A percentile compares a stretch with the other conserved stretches of the same genome.
phyloP scores from a whole-genome alignment of 371 early-diverging fungal genomes.

The Dinochytrium kinnereticum region DNA sequence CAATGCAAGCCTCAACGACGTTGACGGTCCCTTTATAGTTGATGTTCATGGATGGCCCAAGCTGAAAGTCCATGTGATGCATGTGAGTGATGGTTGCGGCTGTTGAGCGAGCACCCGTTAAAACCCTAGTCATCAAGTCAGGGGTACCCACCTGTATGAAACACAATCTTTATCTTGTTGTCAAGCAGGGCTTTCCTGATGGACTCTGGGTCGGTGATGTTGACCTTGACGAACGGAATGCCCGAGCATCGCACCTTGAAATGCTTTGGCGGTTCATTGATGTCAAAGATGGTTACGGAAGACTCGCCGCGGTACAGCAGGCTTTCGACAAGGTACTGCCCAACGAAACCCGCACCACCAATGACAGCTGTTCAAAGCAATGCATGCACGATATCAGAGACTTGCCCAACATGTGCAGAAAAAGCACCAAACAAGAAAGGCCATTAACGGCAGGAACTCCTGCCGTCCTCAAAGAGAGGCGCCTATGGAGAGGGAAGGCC shows the following conservation, averaged over 20 bases:
- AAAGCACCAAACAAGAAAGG: too few relatives aligned
- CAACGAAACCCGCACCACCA: slow-evolving; percentile 5
- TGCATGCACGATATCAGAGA: neutral
- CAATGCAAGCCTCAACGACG: slow-evolving; percentile 5
- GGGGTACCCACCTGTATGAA: slow-evolving; percentile 2
- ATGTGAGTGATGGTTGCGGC: slow-evolving; percentile 1
- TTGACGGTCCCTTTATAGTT: slow-evolving; percentile 4
- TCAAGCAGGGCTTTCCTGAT: neutral
- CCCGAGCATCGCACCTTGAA: neutral
- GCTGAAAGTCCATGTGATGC: slow-evolving; percentile 1
- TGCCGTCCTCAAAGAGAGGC: too few relatives aligned
- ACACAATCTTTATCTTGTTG: slow-evolving; percentile 4
- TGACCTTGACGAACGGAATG: neutral
- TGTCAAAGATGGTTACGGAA: neutral
- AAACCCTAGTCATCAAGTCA: neutral
- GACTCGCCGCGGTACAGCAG: neutral
- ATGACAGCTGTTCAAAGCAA: neutral
- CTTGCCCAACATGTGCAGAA: too few relatives aligned
- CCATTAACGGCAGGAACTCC: too few relatives aligned
- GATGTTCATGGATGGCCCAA: neutral
- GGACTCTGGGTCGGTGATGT: neutral
- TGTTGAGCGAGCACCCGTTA: neutral
- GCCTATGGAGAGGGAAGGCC: neutral
- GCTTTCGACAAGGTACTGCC: neutral
- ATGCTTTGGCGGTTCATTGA: neutral